Evolutionary conservation across 108 stramenopile species (phyloP).

Genomic region (Cyclotella cryptica): DNA sequence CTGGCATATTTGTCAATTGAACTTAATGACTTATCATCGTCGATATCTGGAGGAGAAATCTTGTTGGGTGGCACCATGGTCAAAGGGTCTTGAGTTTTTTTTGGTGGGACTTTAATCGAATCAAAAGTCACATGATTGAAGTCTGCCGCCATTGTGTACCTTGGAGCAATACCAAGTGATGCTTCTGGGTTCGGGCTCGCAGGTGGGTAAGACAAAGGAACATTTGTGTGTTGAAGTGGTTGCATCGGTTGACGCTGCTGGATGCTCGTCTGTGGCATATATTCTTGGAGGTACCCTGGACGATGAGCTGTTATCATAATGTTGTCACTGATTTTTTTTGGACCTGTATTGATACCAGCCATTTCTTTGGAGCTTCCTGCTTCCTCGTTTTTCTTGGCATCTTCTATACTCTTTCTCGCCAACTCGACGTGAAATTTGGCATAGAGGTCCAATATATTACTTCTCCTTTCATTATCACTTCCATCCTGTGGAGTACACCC

Average conservation of each 20-base stretch:
- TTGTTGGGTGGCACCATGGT: constrained; percentile 3
- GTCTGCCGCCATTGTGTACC: constrained; percentile 12
- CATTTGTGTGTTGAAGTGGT: not conserved
- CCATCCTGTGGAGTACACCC: constrained; percentile 50
- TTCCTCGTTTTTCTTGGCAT: not conserved
- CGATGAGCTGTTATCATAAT: not conserved
- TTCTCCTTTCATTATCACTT: constrained; percentile 53
- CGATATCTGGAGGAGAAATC: not conserved
- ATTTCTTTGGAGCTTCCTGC: not conserved
- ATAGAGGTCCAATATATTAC: constrained; percentile 48
- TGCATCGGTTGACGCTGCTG: constrained; percentile 17
- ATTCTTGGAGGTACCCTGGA: constrained; percentile 11
- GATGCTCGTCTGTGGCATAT: not conserved
- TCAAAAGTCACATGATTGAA: constrained; percentile 20
- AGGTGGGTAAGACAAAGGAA: not conserved
- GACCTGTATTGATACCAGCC: not conserved
- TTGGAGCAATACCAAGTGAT: constrained; percentile 28
- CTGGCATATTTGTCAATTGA: constrained; percentile 28
- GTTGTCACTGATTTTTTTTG: not conserved
- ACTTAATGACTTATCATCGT: constrained; percentile 2
- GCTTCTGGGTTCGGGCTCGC: constrained; percentile 14
- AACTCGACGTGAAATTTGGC: constrained; percentile 29
- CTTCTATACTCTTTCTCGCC: not conserved
- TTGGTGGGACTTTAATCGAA: not conserved
- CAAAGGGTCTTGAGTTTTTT: not conserved